phyloP scores from a whole-genome alignment of 148 eudicot species.

The Chenopodium quinoa region DNA sequence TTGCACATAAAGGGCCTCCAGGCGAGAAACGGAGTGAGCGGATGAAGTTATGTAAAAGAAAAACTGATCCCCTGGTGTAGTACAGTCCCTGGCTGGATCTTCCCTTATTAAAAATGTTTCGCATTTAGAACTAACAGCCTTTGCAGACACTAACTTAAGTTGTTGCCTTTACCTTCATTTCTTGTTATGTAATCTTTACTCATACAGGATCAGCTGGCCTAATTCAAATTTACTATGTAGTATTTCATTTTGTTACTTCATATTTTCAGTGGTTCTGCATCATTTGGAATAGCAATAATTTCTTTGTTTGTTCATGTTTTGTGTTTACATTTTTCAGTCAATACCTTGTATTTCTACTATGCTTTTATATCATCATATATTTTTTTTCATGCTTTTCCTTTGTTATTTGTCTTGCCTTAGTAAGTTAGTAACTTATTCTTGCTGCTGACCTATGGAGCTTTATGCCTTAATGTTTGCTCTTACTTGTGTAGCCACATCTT shows the following conservation, averaged over 20 bases:
- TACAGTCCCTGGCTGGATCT: no score
- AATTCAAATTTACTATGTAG: no score
- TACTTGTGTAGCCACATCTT: not conserved
- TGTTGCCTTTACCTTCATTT: not conserved
- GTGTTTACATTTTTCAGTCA: no score
- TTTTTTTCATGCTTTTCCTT: not conserved
- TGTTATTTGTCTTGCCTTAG: not conserved
- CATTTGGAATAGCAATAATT: no score
- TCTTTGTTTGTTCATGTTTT: not conserved
- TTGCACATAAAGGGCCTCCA: no score
- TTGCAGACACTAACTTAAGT: no score
- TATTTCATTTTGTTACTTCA: no score
- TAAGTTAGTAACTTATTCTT: not conserved
- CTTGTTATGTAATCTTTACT: not conserved
- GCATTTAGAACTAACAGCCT: not conserved
- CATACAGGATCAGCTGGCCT: not conserved
- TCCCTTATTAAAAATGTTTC: no score
- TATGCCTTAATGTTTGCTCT: not conserved
- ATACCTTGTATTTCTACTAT: not conserved
- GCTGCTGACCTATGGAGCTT: no score
- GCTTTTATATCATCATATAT: not conserved
- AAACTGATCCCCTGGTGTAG: no score
- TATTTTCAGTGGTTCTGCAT: not conserved
- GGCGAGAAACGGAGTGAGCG: no score
- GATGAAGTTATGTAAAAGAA: no score